Base-by-base conservation (phyloP, 2,329 filamentous ascomycete species). In the Verticillium isaacii region DNA sequence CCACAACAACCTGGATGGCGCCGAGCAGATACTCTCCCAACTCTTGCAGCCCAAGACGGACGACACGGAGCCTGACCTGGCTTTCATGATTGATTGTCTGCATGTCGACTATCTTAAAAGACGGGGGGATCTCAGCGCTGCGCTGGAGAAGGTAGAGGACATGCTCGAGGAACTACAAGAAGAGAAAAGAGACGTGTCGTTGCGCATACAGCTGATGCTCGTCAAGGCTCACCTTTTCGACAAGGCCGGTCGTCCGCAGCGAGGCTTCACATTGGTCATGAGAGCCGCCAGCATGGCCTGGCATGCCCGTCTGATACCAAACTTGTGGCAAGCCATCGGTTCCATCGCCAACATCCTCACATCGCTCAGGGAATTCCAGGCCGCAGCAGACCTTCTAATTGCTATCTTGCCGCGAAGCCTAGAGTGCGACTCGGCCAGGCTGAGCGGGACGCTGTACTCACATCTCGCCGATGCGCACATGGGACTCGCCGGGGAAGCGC, bases 381-480 rank as follows among this genome's bases (percentile, higher is more conserved):
- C 88, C 1, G 88, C 90, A 0, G 78, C 77, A 4, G 79, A 85
- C 54, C 77, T 97, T 32, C 75, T 96, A 4, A 79, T 85, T 59
- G 86, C 86, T 1, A 82, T 91, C 9, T 81, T 96, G 63, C 93
- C 93, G 4, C 88, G 92, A 65, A 86, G 90, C 25, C 79, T 96
- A 1, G 92, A 96, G 73, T 86, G 85, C 58, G 85, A 88, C 59
- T 85, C 89, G 56, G 78, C 82, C 1, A 80, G 79, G 56, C 78
- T 92, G 15, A 81, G 83, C 0, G 92, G 88, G 0, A 81, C 80
- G 25, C 81, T 92, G 19, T 94, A 93, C 72, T 84, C 85, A 1
- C 74, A 86, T 25, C 82, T 96, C 3, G 90, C 86, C 0, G 92
- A 97, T 71, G 89, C 91, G 0, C 85, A 89, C 67, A 90, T 96